Conservation (phyloP, 306 rosid species). For the Gastrolobium villosum region DNA sequence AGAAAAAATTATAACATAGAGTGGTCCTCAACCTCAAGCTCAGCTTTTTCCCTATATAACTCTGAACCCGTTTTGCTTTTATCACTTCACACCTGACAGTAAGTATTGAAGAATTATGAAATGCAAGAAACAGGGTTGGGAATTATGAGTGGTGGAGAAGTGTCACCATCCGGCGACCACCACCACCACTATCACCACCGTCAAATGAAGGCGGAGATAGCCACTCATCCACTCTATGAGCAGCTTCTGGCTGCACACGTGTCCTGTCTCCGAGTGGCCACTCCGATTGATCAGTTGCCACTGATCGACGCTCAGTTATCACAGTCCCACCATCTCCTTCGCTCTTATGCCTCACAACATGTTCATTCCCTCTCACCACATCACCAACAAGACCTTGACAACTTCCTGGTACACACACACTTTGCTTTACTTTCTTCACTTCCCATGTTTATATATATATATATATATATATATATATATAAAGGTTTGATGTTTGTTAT, state of each 20-base stretch:
- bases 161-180: neutral
- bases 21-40: conserved; percentile 46
- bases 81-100: neutral
- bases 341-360: conserved; percentile 75
- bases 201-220: conserved; percentile 87
- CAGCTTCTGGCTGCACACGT: conserved; percentile 87
- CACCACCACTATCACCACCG: conserved; percentile 60
- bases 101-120: neutral
- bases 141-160: conserved; percentile 62
- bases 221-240: conserved; percentile 79
- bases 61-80: conserved; percentile 7
- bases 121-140: conserved; percentile 82
- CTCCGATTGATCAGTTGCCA: conserved; percentile 91
- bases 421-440: too few species aligned
- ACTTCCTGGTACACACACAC: conserved; percentile 65
- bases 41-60: conserved; percentile 23
- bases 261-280: conserved; percentile 87
- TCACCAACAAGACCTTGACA: conserved; percentile 86
- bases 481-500: too few species aligned
- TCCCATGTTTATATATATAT: too few species aligned
- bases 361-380: conserved; percentile 68
- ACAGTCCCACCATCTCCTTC: conserved; percentile 76
- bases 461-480: too few species aligned
- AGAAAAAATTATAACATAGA: neutral
- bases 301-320: conserved; percentile 84